Evolutionary conservation across 116 monocot species (phyloP).

Genomic region (Posidonia oceanica): DNA sequence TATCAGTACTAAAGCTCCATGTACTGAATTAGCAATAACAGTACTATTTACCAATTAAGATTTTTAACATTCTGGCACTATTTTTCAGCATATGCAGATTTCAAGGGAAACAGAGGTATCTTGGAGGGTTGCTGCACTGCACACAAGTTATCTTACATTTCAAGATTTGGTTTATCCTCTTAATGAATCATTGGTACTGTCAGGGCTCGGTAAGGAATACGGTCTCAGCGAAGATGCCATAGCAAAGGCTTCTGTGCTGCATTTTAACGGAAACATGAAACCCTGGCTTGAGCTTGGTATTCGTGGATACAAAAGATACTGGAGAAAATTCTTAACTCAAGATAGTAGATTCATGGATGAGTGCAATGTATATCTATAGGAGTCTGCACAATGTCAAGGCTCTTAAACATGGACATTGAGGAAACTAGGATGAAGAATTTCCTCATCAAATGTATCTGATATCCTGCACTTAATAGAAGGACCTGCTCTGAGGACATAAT

Average conservation of each 20-base stretch:
- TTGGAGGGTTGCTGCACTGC: constrained; percentile 46
- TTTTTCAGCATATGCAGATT: constrained; percentile 23
- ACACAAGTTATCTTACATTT: constrained; percentile 61
- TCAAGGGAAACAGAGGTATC: constrained; percentile 27
- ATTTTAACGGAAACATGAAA: constrained; percentile 98
- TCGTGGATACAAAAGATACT: constrained; percentile 65
- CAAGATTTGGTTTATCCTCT: constrained; percentile 45
- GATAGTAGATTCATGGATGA: constrained; percentile 68
- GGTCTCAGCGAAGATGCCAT: constrained; percentile 21
- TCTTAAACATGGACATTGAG: neutral
- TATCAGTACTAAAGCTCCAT: no score
- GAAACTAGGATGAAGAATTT: no score
- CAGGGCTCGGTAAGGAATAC: constrained; percentile 78
- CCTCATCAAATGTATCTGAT: no score
- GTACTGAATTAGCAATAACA: no score
- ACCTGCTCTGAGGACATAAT: no score
- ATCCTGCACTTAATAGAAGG: no score
- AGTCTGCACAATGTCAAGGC: neutral
- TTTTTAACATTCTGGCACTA: neutral
- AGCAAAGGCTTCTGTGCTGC: constrained; percentile 37
- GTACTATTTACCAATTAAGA: no score
- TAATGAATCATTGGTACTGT: constrained; percentile 48
- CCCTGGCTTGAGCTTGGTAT: constrained; percentile 98
- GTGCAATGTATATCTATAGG: constrained; percentile 74
- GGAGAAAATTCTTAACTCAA: constrained; percentile 62